Base-by-base conservation (phyloP, 148 eudicot species). In the Chenopodium formosanum region DNA sequence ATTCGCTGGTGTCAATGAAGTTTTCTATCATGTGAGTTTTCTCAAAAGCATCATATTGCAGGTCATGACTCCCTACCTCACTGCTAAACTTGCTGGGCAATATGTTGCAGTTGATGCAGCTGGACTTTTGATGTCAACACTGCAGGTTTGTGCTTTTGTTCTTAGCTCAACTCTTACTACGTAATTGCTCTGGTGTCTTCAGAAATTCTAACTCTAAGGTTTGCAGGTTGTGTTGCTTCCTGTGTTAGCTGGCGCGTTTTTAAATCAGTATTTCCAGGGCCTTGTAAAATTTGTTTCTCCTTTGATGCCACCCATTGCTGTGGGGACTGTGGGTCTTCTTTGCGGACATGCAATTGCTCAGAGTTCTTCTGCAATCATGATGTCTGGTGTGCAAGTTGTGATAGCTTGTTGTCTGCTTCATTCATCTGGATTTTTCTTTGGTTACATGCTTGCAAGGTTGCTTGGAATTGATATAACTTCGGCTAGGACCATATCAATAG, bases 311-410 rank as follows among this genome's bases (percentile, higher is more conserved):
- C 92, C 95, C 1, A 80, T 93, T 80, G 97, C 97, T 47, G 95
- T 93, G 50, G 90, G 84, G 74, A 93, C 97, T 47, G 97, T 91
- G 32, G 97, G 93, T 50, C 66, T 91, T 80, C 88, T 93, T 40
- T 93, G 97, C 67, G 97, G 97, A 71, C 88, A 91, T 82, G 93
- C 97, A 75, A 93, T 93, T 78, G 92, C 97, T 37, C 91, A 91
- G 90, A 93, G 88, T 87, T 86, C 95, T 77, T 84, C 95, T 14
- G 89, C 90, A 1, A 93, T 93, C 65, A 87, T 90, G 53, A 86
- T 83, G 85, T 93, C 97, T 53, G 97, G 95, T 70, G 83, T 25
- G 82, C 93, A 91, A 85, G 89, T 91, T 56, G 91, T 86, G 63
- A 70, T 93, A 68, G 94, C 95, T 77, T 82, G 88, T 63, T 73